Evolutionary conservation across 768 basidiomycete genomes (phyloP).

Genomic region (Panellus pusillus): DNA sequence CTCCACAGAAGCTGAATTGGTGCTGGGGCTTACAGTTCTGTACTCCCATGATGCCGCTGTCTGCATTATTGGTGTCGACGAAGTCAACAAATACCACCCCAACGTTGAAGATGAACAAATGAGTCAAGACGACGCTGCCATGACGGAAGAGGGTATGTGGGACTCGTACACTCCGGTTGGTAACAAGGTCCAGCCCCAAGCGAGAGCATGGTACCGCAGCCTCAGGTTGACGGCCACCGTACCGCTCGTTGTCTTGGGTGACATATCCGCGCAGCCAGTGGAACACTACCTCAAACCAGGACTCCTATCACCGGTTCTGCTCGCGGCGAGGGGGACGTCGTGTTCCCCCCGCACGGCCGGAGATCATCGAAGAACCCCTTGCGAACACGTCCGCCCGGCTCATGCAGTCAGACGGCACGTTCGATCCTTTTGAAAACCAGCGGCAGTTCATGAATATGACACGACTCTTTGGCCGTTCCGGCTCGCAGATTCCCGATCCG

Average conservation of each 20-base stretch:
- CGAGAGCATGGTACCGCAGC: not conserved
- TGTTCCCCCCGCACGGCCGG: constrained; percentile 2
- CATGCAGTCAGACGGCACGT: not conserved
- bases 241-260: constrained; percentile 1
- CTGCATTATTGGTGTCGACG: not conserved
- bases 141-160: constrained; percentile 11
- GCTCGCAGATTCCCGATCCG: not conserved
- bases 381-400: constrained; percentile 11
- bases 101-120: not conserved
- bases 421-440: too few relatives aligned
- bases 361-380: not conserved
- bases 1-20: not conserved
- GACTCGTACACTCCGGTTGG: constrained; percentile 2
- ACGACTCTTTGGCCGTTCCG: too few relatives aligned
- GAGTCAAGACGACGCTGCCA: not conserved
- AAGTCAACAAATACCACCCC: not conserved
- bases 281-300: constrained; percentile 9
- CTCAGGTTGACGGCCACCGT: not conserved
- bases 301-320: not conserved
- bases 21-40: not conserved
- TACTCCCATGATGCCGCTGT: constrained; percentile 4
- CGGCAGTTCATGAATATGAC: too few relatives aligned
- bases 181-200: not conserved
- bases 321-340: not conserved
- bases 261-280: not conserved